phyloP scores from a whole-genome alignment of 441 rosid species.

The Codiaeum variegatum region DNA sequence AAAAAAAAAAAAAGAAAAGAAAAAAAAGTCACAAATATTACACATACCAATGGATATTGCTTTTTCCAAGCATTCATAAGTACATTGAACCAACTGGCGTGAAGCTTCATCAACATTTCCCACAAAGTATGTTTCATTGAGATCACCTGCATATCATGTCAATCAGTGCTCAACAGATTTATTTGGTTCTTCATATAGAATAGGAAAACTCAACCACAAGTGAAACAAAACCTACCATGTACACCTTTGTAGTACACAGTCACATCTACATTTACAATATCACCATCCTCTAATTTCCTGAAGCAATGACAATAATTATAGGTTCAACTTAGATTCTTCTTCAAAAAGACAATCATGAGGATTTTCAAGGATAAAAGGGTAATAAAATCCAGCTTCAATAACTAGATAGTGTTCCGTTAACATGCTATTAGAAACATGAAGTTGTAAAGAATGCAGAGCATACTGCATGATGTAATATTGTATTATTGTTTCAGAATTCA shows the following conservation, averaged over 20 bases:
- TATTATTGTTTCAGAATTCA: not conserved
- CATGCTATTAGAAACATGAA: not conserved
- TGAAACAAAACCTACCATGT: constrained; percentile 54
- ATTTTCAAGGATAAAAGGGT: not conserved
- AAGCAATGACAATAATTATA: constrained; percentile 22
- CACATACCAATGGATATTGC: constrained; percentile 77
- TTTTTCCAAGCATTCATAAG: constrained; percentile 88
- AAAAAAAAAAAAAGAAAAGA: not conserved
- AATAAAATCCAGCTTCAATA: not conserved
- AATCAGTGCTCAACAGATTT: constrained; percentile 16
- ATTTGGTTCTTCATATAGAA: not conserved
- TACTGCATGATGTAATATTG: constrained; percentile 2
- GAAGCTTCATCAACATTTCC: constrained; percentile 93
- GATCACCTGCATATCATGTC: constrained; percentile 57
- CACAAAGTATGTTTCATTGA: constrained; percentile 89
- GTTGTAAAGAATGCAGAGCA: not conserved
- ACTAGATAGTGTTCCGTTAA: not conserved
- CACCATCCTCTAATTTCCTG: constrained; percentile 92
- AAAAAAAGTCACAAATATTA: not conserved
- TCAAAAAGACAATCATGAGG: not conserved
- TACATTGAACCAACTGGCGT: constrained; percentile 66
- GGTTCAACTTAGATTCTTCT: not conserved
- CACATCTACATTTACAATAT: constrained; percentile 82
- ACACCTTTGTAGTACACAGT: constrained; percentile 84
- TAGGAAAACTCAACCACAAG: not conserved